Evolutionary conservation across 305 asterid genomes (phyloP).

Genomic region (Nicotiana rustica): DNA sequence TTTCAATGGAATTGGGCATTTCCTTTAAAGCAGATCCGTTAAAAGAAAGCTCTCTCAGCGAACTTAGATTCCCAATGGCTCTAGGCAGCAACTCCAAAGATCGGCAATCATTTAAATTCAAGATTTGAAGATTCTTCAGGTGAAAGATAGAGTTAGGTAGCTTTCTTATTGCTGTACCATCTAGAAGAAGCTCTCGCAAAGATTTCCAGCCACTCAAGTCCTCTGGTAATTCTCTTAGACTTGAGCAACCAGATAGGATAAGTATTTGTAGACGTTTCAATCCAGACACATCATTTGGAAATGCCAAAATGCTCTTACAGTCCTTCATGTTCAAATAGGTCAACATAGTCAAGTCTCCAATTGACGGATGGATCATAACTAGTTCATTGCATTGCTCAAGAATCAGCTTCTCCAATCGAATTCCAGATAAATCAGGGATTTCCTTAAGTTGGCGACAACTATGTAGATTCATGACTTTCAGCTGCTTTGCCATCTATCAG

Average conservation of each 20-base stretch:
- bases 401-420: slow-evolving; percentile 45
- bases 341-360: slow-evolving; percentile 40
- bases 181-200: slow-evolving; percentile 42
- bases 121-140: slow-evolving; percentile 41
- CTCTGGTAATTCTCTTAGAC: slow-evolving; percentile 42
- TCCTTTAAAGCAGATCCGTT: slow-evolving; percentile 38
- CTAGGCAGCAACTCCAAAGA: slow-evolving; percentile 39
- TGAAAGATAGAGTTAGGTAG: slow-evolving; percentile 40
- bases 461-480: slow-evolving; percentile 44
- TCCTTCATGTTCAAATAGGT: slow-evolving; percentile 42
- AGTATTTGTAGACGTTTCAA: slow-evolving; percentile 48
- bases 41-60: slow-evolving; percentile 40
- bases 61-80: slow-evolving; percentile 39
- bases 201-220: slow-evolving; percentile 44
- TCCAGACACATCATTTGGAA: slow-evolving; percentile 48
- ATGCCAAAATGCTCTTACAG: slow-evolving; percentile 40
- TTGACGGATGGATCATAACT: slow-evolving; percentile 41
- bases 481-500: slow-evolving; percentile 40
- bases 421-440: slow-evolving; percentile 44
- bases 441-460: slow-evolving; percentile 40
- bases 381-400: slow-evolving; percentile 43
- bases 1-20: slow-evolving; percentile 42
- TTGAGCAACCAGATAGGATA: slow-evolving; percentile 45
- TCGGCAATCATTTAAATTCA: slow-evolving; percentile 34
- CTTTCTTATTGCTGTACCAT: slow-evolving; percentile 38